Evolutionary conservation across 768 basidiomycete genomes (phyloP).

Genomic region (Butyriboletus loyo): DNA sequence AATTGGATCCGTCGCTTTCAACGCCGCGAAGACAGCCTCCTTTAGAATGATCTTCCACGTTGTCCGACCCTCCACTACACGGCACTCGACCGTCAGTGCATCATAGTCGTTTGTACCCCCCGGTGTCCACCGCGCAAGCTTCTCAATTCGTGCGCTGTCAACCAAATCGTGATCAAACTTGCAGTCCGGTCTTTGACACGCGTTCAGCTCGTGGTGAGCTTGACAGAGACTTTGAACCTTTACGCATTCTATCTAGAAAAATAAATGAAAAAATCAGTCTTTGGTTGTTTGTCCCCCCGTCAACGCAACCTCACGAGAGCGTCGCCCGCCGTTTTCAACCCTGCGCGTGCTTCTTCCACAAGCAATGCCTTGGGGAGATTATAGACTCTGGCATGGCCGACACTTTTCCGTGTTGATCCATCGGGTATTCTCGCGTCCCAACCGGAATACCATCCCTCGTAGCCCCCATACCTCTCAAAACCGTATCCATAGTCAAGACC

Average conservation of each 20-base stretch:
- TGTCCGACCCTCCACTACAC: constrained; percentile 5
- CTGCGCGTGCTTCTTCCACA: constrained; percentile 2
- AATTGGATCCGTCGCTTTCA: constrained; percentile 13
- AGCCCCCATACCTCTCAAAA: constrained; percentile 13
- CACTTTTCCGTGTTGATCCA: not conserved
- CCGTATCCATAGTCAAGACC: constrained; percentile 10
- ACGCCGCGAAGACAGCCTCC: constrained; percentile 6
- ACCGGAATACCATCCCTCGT: constrained; percentile 9
- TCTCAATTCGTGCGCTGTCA: constrained; percentile 11
- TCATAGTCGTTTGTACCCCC: not conserved
- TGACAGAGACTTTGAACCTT: constrained; percentile 19
- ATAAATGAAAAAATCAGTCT: not conserved
- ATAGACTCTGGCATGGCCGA: not conserved
- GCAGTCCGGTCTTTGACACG: constrained; percentile 7
- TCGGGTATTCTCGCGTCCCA: constrained; percentile 4
- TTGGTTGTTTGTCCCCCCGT: not conserved
- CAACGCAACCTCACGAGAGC: not conserved
- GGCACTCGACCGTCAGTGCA: constrained; percentile 17
- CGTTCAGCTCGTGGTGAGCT: constrained; percentile 7
- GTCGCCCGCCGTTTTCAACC: constrained; percentile 6
- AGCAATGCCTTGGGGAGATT: constrained; percentile 12
- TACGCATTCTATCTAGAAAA: constrained; percentile 5
- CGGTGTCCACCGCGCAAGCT: constrained; percentile 12
- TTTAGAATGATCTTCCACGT: constrained; percentile 15
- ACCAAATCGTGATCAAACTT: constrained; percentile 19